Evolutionary conservation across 805 yeast genomes (phyloP), one percentile per base, ranked within the genome.

Genomic region (Suhomyces vadensis): DNA sequence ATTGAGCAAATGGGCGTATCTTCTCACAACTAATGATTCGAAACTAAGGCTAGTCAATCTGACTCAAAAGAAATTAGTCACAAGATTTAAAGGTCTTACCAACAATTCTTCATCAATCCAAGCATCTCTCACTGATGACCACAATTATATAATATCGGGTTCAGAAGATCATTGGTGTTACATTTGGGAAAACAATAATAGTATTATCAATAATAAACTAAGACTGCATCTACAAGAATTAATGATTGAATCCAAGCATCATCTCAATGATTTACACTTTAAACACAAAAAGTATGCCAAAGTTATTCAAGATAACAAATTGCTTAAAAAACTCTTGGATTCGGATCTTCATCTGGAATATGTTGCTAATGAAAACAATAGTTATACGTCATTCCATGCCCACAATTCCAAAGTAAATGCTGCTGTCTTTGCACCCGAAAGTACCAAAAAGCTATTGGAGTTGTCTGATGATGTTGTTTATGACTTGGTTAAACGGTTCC

Each of bases 101-200:
- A 89, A 88, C 61, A 77, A 75, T 42, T 78, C 82, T 37, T 79
- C 92, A 4, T 89, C 87, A 33, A 85, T 87, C 40, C 72, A 73
- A 9, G 96, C 96, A 0, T 64, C 78, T 0, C 57, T 78, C 2
- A 78, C 83, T 19, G 87, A 80, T 41, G 82, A 82, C 53, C 65
- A 71, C 41, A 56, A 65, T 9, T 79, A 78, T 55, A 75, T 90
- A 5, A 74, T 90, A 6, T 74, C 86, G 6, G 96, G 96, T 0
- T 85, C 95, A 9, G 97, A 91, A 59, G 94, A 91, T 64, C 88
- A 87, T 53, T 82, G 90, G 82, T 79, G 87, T 10, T 91, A 90
- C 57, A 67, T 87, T 9, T 92, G 98, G 98, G 75, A 77, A 43
- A 62, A 72, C 52, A 65, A 71, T 49, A 69, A 71, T 43, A 56